Conservation (phyloP, 2,329 filamentous ascomycete species). For the Fusarium sp. region DNA sequence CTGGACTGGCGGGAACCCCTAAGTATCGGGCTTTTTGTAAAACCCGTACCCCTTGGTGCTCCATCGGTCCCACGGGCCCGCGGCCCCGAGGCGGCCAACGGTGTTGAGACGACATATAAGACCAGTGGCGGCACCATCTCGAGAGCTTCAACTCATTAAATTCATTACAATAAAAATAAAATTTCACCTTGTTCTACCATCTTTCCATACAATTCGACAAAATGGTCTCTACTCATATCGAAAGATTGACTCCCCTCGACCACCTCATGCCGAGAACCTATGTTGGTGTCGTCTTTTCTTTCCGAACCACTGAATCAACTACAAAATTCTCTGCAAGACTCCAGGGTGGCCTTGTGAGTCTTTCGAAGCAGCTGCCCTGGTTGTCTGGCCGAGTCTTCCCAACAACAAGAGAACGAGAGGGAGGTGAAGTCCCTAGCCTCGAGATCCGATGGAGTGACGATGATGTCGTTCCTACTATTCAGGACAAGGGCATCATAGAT, state of each 20-base stretch:
- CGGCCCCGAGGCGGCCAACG: not conserved
- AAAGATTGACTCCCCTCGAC: constrained; percentile 13
- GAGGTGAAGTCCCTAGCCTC: not conserved
- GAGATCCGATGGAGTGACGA: constrained; percentile 6
- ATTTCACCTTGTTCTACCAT: not conserved
- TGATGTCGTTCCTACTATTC: not conserved
- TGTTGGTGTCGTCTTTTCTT: constrained; percentile 4
- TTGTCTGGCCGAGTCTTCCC: constrained; percentile 1
- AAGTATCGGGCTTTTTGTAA: not conserved
- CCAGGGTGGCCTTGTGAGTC: not conserved
- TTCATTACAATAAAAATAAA: not conserved
- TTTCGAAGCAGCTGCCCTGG: constrained; percentile 2
- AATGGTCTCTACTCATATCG: not conserved
- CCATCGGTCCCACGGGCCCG: not conserved
- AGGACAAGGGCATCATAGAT: not conserved
- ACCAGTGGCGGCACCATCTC: not conserved
- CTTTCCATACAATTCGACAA: not conserved
- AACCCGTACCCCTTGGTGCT: not conserved
- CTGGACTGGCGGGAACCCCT: not conserved
- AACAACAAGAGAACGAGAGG: not conserved
- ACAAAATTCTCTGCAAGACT: not conserved
- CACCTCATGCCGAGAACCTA: constrained; percentile 21
- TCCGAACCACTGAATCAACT: constrained; percentile 4
- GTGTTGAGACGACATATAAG: not conserved
- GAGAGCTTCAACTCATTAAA: not conserved